These are phyloP conservation scores for Diphasiastrum complanatum DNA, from an alignment of 83 land plant genomes.

Conservation along the genomic window DNA sequence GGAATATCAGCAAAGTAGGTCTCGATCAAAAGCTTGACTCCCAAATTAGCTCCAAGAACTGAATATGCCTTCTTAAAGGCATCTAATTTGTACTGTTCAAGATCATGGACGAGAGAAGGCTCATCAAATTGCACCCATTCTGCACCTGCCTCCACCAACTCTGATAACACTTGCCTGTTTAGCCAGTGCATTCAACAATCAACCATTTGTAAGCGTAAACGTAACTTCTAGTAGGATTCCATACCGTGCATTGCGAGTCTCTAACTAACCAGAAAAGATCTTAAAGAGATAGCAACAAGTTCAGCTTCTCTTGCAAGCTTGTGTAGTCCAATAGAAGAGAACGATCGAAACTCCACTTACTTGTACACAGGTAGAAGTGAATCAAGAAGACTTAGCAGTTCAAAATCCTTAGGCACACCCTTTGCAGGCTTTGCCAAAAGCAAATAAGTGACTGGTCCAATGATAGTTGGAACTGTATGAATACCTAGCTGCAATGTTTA, in stretches of 20 bases:
- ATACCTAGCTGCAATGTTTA: constrained; percentile 63
- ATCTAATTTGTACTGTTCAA: constrained; percentile 44
- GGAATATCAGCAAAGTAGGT: constrained; percentile 87
- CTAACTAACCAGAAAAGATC: neutral
- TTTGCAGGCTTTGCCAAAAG: constrained; percentile 64
- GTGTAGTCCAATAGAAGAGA: constrained; percentile 37
- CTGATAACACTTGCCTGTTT: constrained; percentile 58
- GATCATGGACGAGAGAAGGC: constrained; percentile 68
- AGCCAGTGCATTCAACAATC: too few species aligned
- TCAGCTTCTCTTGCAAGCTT: constrained; percentile 8
- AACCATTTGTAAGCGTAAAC: too few species aligned
- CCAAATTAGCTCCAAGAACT: constrained; percentile 46
- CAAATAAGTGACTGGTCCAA: constrained; percentile 68
- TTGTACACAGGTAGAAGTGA: constrained; percentile 67
- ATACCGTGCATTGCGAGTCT: neutral
- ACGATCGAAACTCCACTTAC: constrained; percentile 43
- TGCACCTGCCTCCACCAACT: constrained; percentile 74
- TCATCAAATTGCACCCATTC: constrained; percentile 77
- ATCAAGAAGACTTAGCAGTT: constrained; percentile 47
- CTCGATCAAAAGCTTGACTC: constrained; percentile 54
- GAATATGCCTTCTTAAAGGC: constrained; percentile 62
- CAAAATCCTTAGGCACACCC: constrained; percentile 49
- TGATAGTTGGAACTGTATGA: constrained; percentile 68
- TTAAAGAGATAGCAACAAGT: neutral
- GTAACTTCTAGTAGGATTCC: too few species aligned